phyloP scores from a whole-genome alignment of 345 rosid species.

The Bruguiera gymnorhiza region DNA sequence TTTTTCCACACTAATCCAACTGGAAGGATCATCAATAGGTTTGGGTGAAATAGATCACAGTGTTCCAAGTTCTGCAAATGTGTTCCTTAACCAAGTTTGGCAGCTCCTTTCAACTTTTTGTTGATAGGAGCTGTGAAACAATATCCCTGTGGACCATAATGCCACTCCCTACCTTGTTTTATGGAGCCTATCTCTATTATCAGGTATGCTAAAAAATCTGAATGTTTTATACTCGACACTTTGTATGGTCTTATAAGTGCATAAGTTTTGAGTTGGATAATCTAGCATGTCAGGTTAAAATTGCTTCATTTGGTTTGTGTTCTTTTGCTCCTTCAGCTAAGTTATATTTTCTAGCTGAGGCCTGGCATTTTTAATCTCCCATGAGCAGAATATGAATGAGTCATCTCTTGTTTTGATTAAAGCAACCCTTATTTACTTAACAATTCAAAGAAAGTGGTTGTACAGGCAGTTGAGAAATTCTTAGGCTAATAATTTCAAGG shows the following conservation, averaged over 20 bases:
- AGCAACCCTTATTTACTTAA: background rate
- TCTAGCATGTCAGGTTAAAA: too few species aligned
- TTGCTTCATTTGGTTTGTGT: background rate
- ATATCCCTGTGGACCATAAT: slow-evolving; percentile 96
- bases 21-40: slow-evolving; percentile 91
- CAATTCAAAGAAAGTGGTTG: background rate
- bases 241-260: background rate
- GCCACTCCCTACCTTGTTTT: slow-evolving; percentile 92
- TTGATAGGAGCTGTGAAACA: slow-evolving; percentile 93
- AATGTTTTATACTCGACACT: background rate
- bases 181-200: slow-evolving; percentile 83
- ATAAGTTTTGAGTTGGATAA: too few species aligned
- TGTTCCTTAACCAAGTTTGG: slow-evolving; percentile 76
- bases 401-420: background rate
- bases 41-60: slow-evolving; percentile 88
- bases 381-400: background rate
- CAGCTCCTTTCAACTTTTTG: slow-evolving; percentile 88
- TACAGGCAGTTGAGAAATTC: background rate
- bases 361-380: background rate
- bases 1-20: slow-evolving; percentile 96
- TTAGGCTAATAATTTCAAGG: background rate
- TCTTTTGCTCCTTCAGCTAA: slow-evolving; percentile 5
- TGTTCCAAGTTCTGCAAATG: slow-evolving; percentile 63
- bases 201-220: slow-evolving; percentile 41
- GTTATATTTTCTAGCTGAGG: background rate